Evolutionary conservation across 2,329 filamentous ascomycete genomes (phyloP).

Genomic region (Bisporella sp.): DNA sequence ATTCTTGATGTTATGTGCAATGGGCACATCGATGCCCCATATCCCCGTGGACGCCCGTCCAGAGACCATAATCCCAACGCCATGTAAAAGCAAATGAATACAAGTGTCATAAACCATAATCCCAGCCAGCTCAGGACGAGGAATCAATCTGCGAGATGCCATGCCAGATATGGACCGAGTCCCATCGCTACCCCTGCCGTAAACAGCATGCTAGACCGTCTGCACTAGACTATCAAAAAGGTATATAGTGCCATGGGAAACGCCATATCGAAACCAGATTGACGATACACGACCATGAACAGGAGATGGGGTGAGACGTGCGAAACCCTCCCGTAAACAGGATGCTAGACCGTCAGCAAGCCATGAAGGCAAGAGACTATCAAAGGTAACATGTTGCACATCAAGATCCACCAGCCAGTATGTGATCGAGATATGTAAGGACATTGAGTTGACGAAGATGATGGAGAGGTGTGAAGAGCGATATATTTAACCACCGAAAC

Average conservation of each 20-base stretch:
- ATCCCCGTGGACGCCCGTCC: constrained; percentile 2
- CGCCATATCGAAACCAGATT: constrained; percentile 17
- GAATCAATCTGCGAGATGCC: constrained; percentile 17
- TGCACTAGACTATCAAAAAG: constrained; percentile 29
- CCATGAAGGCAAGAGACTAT: constrained; percentile 23
- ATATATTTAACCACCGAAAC: constrained; percentile 54
- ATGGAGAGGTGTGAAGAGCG: constrained; percentile 38
- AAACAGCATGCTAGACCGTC: constrained; percentile 31
- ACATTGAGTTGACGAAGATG: constrained; percentile 1
- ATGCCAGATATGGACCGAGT: constrained; percentile 11
- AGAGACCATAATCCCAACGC: constrained; percentile 1
- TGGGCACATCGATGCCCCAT: not conserved
- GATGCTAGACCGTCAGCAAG: constrained; percentile 28
- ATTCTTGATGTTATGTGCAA: not conserved
- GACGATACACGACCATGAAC: constrained; percentile 4
- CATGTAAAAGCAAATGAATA: constrained; percentile 2
- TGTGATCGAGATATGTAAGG: constrained; percentile 16
- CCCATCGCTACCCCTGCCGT: constrained; percentile 25
- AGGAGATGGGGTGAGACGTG: constrained; percentile 12
- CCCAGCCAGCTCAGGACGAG: not conserved
- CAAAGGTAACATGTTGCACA: constrained; percentile 27
- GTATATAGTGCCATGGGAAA: constrained; percentile 15
- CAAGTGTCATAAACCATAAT: not conserved
- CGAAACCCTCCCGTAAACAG: constrained; percentile 31
- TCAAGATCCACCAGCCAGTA: constrained; percentile 12